phyloP scores from a whole-genome alignment of 164 flowering plant species.

The Aristolochia fimbriata region DNA sequence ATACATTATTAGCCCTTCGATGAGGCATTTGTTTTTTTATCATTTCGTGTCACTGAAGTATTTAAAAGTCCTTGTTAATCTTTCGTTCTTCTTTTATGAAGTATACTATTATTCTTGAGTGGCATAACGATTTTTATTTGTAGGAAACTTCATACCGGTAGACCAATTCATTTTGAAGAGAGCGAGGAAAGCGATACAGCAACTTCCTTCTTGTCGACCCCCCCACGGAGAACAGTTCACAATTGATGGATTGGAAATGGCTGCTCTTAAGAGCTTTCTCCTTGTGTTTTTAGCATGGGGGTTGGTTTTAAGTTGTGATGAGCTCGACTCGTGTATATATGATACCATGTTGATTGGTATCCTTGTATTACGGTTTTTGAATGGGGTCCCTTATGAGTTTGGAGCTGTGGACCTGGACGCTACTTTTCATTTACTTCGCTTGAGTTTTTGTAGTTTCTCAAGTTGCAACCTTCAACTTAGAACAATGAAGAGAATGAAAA shows the following conservation, averaged over 20 bases:
- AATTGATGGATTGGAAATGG: not conserved
- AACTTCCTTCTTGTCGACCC: conserved; percentile 31
- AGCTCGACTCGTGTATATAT: too few species aligned
- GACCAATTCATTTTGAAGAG: conserved; percentile 33
- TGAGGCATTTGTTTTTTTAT: not conserved
- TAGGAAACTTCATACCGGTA: conserved; percentile 31
- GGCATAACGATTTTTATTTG: not conserved
- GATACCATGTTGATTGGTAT: too few species aligned
- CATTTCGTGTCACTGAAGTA: not conserved
- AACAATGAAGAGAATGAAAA: too few species aligned
- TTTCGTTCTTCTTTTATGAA: not conserved
- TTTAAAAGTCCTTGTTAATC: not conserved
- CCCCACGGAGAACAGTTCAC: conserved; percentile 32
- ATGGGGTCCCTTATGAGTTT: too few species aligned
- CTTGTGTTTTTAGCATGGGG: too few species aligned
- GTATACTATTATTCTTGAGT: not conserved
- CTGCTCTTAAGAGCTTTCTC: too few species aligned
- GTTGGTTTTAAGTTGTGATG: too few species aligned
- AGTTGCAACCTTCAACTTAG: too few species aligned
- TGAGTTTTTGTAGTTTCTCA: too few species aligned
- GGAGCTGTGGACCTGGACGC: too few species aligned
- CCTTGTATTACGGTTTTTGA: too few species aligned
- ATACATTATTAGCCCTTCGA: not conserved
- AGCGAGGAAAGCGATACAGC: conserved; percentile 61
- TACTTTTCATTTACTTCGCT: too few species aligned